phyloP scores from a whole-genome alignment of 1,139 yeast genomes.

The Geotrichum carabidarum region DNA sequence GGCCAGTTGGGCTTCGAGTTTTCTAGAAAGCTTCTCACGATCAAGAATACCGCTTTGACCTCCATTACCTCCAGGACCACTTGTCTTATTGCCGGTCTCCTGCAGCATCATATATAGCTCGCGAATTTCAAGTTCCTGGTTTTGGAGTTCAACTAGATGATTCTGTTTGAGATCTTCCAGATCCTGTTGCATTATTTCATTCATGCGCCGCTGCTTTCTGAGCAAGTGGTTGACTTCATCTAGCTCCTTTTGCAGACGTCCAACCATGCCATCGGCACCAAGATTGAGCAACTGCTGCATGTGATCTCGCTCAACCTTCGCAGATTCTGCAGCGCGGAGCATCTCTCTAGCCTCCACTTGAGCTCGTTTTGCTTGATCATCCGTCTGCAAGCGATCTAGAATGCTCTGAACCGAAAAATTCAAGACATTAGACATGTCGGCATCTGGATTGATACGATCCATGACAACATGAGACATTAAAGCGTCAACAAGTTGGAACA shows the following conservation, averaged over 20 bases:
- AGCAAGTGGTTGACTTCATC: slow-evolving; percentile 69
- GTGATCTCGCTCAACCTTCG: slow-evolving; percentile 79
- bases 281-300: slow-evolving; percentile 66
- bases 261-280: slow-evolving; percentile 81
- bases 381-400: slow-evolving; percentile 76
- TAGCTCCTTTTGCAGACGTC: slow-evolving; percentile 63
- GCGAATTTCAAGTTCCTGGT: slow-evolving; percentile 82
- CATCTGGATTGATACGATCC: slow-evolving; percentile 46
- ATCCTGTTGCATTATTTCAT: slow-evolving; percentile 60
- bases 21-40: slow-evolving; percentile 40
- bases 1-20: slow-evolving; percentile 55
- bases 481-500: slow-evolving; percentile 76
- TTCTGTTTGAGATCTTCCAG: slow-evolving; percentile 63
- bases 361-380: slow-evolving; percentile 82
- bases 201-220: slow-evolving; percentile 59
- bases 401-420: slow-evolving; percentile 80
- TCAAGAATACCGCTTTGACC: slow-evolving; percentile 33
- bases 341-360: slow-evolving; percentile 65
- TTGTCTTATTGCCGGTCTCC: slow-evolving; percentile 31
- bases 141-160: slow-evolving; percentile 72
- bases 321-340: slow-evolving; percentile 66
- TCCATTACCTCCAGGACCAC: slow-evolving; percentile 38
- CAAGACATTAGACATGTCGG: slow-evolving; percentile 68
- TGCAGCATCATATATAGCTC: slow-evolving; percentile 70
- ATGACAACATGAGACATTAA: slow-evolving; percentile 74